phyloP scores from a whole-genome alignment of 352 stramenopile species.

The Phytophthora podocarpi region DNA sequence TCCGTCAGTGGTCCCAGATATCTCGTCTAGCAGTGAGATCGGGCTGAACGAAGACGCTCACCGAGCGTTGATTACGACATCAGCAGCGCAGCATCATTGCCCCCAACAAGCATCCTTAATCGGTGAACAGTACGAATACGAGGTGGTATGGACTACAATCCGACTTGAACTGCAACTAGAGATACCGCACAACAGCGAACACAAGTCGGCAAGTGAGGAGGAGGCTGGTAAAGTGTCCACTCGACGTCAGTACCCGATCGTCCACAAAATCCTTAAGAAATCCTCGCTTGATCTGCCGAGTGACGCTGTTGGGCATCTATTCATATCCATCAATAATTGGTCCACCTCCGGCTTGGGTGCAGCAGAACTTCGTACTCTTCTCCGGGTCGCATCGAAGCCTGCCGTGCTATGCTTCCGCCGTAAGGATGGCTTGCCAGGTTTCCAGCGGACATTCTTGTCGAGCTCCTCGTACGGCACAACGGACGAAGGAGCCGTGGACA shows the following conservation, averaged over 20 bases:
- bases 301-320: slow-evolving; percentile 41
- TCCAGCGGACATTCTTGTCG: slow-evolving; percentile 28
- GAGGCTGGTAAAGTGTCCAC: background rate
- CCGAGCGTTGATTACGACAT: slow-evolving; percentile 3
- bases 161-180: slow-evolving; percentile 39
- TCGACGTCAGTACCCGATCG: slow-evolving; percentile 25
- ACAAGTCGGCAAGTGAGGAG: background rate
- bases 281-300: slow-evolving; percentile 39
- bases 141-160: slow-evolving; percentile 29
- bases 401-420: slow-evolving; percentile 43
- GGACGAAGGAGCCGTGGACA: slow-evolving; percentile 4
- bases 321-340: slow-evolving; percentile 46
- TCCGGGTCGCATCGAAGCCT: slow-evolving; percentile 39
- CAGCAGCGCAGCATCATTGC: background rate
- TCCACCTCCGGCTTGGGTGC: slow-evolving; percentile 28
- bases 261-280: slow-evolving; percentile 37
- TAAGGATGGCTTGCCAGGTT: slow-evolving; percentile 8
- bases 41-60: slow-evolving; percentile 15
- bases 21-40: background rate
- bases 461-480: slow-evolving; percentile 12
- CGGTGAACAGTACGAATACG: slow-evolving; percentile 31
- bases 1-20: background rate
- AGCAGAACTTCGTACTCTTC: slow-evolving; percentile 35
- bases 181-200: slow-evolving; percentile 11
- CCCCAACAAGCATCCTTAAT: slow-evolving; percentile 3